These are phyloP conservation scores for Cadophora luteo-olivacea DNA, from an alignment of 2,329 filamentous ascomycete species.

Conservation along the genomic window DNA sequence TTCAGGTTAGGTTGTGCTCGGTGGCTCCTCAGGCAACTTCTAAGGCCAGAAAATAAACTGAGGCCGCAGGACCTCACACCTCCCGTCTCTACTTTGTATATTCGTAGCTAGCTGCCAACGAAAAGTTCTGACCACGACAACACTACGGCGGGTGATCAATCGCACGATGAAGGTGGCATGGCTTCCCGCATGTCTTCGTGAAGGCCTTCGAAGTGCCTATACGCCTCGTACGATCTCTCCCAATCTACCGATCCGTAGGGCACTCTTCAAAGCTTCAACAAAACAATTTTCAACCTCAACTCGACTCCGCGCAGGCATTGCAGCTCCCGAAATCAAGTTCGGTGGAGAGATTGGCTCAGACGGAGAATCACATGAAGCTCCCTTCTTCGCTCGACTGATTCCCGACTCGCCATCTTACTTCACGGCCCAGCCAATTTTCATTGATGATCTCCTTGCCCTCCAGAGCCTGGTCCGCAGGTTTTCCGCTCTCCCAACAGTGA, in stretches of 20 bases:
- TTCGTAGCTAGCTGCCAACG: not conserved
- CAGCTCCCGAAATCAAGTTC: slow-evolving; percentile 54
- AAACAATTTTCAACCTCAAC: slow-evolving; percentile 41
- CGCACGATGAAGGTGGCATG: slow-evolving; percentile 44
- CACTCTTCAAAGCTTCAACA: slow-evolving; percentile 28
- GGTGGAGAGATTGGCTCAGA: slow-evolving; percentile 25
- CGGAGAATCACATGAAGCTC: slow-evolving; percentile 37
- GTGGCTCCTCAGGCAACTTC: not conserved
- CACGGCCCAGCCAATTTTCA: slow-evolving; percentile 83
- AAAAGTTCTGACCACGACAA: not conserved
- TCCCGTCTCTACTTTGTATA: not conserved
- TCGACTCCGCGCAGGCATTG: slow-evolving; percentile 46
- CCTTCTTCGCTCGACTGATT: slow-evolving; percentile 71
- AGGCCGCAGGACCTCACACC: no score
- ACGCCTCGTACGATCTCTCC: slow-evolving; percentile 26
- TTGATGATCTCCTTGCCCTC: slow-evolving; percentile 80
- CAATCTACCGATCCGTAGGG: slow-evolving; percentile 27
- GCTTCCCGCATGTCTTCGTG: slow-evolving; percentile 39
- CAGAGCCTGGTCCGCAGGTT: slow-evolving; percentile 76
- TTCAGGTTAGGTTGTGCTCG: no score
- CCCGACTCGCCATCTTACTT: slow-evolving; percentile 95
- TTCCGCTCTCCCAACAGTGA: slow-evolving; percentile 72
- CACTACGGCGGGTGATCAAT: not conserved
- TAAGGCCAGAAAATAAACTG: not conserved
- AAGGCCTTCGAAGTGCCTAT: slow-evolving; percentile 37